Percentiles rank a stretch among this genome's conserved stretches.
Evolutionary conservation across 2,329 filamentous ascomycete species (phyloP).

Genomic region (Pseudogymnoascus sp.): DNA sequence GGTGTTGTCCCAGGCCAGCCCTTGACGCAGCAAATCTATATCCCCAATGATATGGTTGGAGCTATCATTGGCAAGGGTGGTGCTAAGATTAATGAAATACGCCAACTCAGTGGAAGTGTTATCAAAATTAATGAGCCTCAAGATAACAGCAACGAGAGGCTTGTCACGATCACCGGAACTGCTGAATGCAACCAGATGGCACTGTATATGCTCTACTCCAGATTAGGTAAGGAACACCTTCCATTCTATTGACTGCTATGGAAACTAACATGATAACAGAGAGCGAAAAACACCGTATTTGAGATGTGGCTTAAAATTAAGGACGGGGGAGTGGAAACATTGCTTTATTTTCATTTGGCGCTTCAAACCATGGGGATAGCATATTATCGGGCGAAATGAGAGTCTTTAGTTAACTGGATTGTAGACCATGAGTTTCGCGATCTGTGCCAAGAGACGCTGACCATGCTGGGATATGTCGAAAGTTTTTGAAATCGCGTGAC

Average conservation of each 20-base stretch:
- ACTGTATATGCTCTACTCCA: conserved; percentile 97
- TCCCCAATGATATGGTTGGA: conserved; percentile 98
- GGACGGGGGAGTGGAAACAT: conserved; percentile 3
- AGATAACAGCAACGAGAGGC: conserved; percentile 95
- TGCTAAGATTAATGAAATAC: conserved; percentile 98
- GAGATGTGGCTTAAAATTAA: conserved; percentile 20
- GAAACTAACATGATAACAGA: conserved; percentile 39
- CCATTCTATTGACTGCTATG: not conserved
- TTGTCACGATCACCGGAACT: conserved; percentile 95
- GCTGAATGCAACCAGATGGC: conserved; percentile 99
- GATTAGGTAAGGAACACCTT: conserved; percentile 61
- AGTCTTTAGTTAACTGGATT: not conserved
- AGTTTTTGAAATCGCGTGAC: not conserved
- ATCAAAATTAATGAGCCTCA: conserved; percentile 99
- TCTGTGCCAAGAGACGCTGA: not conserved
- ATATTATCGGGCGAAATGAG: conserved; percentile 7
- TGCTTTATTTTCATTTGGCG: conserved; percentile 2
- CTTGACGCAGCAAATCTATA: conserved; percentile 96
- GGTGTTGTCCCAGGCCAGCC: conserved; percentile 71
- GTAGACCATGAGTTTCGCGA: not conserved
- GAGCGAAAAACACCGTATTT: conserved; percentile 70
- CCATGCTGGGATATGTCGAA: not conserved
- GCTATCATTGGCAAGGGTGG: conserved; percentile 98
- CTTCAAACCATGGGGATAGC: conserved; percentile 2
- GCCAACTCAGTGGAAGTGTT: conserved; percentile 91